Evolutionary conservation across 768 basidiomycete genomes (phyloP), one percentile per base, ranked within the genome.

Genomic region (Tricholoma furcatifolium): DNA sequence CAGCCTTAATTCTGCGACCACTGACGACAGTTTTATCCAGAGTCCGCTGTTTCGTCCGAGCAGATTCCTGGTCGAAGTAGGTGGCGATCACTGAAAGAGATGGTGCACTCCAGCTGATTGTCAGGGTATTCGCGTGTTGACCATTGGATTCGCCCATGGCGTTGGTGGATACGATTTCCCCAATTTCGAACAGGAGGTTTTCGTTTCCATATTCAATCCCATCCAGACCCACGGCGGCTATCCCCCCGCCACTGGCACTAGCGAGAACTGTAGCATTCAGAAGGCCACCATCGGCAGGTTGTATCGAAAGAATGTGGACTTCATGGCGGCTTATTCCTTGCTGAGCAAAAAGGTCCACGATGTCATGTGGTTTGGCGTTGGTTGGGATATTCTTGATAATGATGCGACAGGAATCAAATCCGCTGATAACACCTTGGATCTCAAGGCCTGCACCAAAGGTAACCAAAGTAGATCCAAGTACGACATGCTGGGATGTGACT

Each of bases 401-500:
- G 21, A 85, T 62, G 9, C 70, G 70, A 58, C 77, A 79, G 6
- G 77, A 73, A 38, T 85, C 79, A 55, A 81, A 83, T 4, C 80
- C 81, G 15, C 76, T 69, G 23, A 80, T 62, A 27, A 82, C 55
- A 30, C 68, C 61, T 35, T 64, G 65, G 35, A 85, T 67, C n/a
- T 74, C 66, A 32, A 81, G 61, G 5, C 83, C 83, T 2, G 79
- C 75, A 24, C 70, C 69, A 38, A 70, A 83, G 2, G 79, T 79
- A 17, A 80, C 74, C 38, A 83, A 65, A 40, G 73, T 75, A n/a
- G 73, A 69, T 6, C 74, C 76, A 17, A 70, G 69, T 14, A 81
- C 73, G n/a, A 79, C 55, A 44, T 71, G 71, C 49, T 67, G 75
- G 10, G 75, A 68, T 1, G 70, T 73, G 43, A 68, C 69, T 3